Evolutionary conservation across 192 early-diverging fungal species (phyloP).

Genomic region (Pilobolus umbonatus): DNA sequence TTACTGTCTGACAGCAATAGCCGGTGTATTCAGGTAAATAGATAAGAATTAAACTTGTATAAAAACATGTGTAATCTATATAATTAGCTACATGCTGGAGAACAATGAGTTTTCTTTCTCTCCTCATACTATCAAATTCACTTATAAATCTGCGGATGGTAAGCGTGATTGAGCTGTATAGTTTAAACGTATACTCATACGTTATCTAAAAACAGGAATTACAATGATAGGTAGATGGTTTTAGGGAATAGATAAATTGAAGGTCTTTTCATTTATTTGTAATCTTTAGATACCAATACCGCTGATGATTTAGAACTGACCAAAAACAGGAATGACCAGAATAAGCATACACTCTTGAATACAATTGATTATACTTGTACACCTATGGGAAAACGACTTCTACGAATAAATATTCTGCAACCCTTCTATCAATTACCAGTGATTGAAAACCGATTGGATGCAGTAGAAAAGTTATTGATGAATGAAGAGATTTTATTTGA

Average conservation of each 20-base stretch:
- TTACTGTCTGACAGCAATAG: conserved; percentile 54
- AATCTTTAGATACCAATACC: conserved; percentile 55
- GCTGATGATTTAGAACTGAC: conserved; percentile 61
- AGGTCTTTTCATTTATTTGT: no score
- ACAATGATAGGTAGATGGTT: no score
- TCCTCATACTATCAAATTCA: conserved; percentile 8
- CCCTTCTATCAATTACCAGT: conserved; percentile 57
- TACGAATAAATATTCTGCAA: conserved; percentile 76
- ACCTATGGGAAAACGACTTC: conserved; percentile 65
- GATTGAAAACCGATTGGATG: conserved; percentile 52
- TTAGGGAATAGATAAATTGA: no score
- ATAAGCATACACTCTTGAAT: conserved; percentile 53
- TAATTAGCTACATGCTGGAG: conserved; percentile 1
- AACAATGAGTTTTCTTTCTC: neutral
- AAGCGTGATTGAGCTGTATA: no score
- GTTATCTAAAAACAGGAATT: no score
- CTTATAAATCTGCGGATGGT: conserved; percentile 44
- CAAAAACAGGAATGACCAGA: conserved; percentile 41
- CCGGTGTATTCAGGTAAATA: conserved; percentile 44
- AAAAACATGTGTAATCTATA: neutral
- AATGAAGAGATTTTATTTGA: conserved; percentile 47
- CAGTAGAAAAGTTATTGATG: conserved; percentile 50
- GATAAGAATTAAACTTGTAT: neutral
- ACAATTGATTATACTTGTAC: conserved; percentile 57
- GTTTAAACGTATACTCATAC: no score